Percentiles rank a stretch among this genome's conserved stretches.
phyloP scores from a whole-genome alignment of 768 basidiomycete genomes.

The Cystobasidium ongulense region DNA sequence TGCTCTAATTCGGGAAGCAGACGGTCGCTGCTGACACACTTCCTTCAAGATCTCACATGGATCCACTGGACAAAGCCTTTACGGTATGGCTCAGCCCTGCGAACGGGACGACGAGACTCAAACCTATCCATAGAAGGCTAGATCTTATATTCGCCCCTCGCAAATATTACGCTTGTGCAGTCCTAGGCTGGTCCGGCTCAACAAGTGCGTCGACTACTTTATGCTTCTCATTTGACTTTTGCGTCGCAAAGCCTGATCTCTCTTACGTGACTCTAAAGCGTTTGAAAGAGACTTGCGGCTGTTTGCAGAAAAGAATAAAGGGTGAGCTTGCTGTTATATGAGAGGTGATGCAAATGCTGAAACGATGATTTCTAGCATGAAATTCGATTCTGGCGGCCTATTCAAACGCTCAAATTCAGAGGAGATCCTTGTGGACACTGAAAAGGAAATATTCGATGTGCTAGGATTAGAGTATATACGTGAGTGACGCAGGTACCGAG shows the following conservation, averaged over 20 bases:
- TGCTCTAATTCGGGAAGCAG: constrained; percentile 27
- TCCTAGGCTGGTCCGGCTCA: constrained; percentile 63
- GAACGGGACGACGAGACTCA: constrained; percentile 33
- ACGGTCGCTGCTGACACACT: constrained; percentile 34
- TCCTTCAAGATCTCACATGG: constrained; percentile 55
- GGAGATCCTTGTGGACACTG: constrained; percentile 24
- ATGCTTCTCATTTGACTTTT: too few relatives aligned
- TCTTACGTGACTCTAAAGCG: not conserved
- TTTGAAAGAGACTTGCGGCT: constrained; percentile 34
- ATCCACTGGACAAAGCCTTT: constrained; percentile 74
- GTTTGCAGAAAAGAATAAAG: constrained; percentile 12
- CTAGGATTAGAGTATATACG: constrained; percentile 34
- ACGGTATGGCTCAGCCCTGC: constrained; percentile 65
- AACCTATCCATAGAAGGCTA: constrained; percentile 58
- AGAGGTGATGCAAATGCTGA: not conserved
- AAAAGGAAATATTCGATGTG: constrained; percentile 33
- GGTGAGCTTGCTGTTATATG: not conserved
- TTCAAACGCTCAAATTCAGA: not conserved
- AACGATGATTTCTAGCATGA: not conserved
- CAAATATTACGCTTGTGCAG: constrained; percentile 74
- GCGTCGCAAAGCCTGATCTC: not conserved
- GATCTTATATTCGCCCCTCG: constrained; percentile 75
- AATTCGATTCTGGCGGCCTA: constrained; percentile 32
- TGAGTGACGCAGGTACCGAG: constrained; percentile 20
- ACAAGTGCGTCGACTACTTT: constrained; percentile 24